phyloP scores from a whole-genome alignment of 2,329 filamentous ascomycete genomes.

The Scedosporium apiospermum region DNA sequence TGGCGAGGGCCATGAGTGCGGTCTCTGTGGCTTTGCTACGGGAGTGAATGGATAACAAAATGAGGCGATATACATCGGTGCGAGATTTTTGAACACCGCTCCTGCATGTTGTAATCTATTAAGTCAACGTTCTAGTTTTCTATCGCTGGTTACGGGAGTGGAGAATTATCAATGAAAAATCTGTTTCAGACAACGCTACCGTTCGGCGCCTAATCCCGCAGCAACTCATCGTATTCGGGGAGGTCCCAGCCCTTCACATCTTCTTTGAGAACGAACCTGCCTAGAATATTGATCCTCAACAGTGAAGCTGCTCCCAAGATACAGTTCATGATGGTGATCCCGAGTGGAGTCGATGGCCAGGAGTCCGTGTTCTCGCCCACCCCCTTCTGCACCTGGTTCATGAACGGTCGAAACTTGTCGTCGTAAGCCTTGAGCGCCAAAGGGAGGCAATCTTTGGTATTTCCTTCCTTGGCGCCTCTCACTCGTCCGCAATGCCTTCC shows the following conservation, averaged over 20 bases:
- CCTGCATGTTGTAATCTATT: too few relatives aligned
- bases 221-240: constrained; percentile 6
- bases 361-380: constrained; percentile 4
- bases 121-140: too few relatives aligned
- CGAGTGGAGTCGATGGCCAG: constrained; percentile 5
- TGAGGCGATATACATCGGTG: background rate
- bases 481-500: constrained; percentile 16
- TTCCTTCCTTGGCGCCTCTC: constrained; percentile 8
- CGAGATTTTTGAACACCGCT: too few relatives aligned
- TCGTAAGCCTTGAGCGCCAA: constrained; percentile 33
- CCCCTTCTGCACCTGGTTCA: constrained; percentile 23
- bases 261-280: constrained; percentile 8
- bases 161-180: too few relatives aligned
- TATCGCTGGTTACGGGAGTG: too few relatives aligned
- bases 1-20: background rate
- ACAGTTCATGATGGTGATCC: background rate
- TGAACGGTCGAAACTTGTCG: constrained; percentile 30
- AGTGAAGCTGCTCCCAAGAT: constrained; percentile 4
- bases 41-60: background rate
- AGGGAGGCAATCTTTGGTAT: constrained; percentile 12
- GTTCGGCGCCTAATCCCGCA: background rate
- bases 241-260: constrained; percentile 6
- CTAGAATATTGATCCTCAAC: constrained; percentile 5
- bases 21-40: background rate
- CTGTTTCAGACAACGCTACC: background rate